These are phyloP conservation scores for Moesziomyces parantarcticus DNA, from an alignment of 1,284 basidiomycete species.

Conservation along the genomic window DNA sequence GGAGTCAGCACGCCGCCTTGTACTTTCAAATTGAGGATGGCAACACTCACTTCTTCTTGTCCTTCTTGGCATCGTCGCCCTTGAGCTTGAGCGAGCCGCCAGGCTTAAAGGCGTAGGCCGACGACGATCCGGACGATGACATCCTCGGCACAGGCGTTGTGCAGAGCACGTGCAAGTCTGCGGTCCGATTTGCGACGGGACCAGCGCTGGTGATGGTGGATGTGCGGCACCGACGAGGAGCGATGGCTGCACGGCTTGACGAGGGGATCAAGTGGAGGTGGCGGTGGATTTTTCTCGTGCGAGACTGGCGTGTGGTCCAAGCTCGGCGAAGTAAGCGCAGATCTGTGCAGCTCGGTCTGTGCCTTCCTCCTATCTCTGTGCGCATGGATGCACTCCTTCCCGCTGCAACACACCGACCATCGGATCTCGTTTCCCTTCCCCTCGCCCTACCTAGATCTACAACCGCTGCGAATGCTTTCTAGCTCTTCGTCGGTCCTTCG, in stretches of 20 bases:
- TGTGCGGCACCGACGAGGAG: background rate
- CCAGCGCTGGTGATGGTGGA: background rate
- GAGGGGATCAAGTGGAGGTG: background rate
- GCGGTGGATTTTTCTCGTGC: background rate
- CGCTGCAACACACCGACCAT: background rate
- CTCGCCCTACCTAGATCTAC: background rate
- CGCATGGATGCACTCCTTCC: background rate
- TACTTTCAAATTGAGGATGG: too few relatives aligned
- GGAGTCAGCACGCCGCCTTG: too few relatives aligned
- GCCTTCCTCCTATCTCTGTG: background rate
- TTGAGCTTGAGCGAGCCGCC: constrained; percentile 66
- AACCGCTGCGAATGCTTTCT: constrained; percentile 25
- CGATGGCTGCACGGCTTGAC: background rate
- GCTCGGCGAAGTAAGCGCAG: too few relatives aligned
- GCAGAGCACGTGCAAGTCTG: too few relatives aligned
- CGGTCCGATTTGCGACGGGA: too few relatives aligned
- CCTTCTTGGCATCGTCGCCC: constrained; percentile 45
- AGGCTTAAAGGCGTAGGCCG: constrained; percentile 59
- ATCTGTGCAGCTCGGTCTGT: background rate
- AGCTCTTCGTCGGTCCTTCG: constrained; percentile 17
- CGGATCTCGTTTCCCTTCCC: background rate
- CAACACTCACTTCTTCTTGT: constrained; percentile 42
- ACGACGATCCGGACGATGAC: constrained; percentile 38
- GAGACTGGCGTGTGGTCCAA: background rate
- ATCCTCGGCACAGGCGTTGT: background rate